Conservation (phyloP, 2,329 filamentous ascomycete genomes). For the Fusarium goolgardi region DNA sequence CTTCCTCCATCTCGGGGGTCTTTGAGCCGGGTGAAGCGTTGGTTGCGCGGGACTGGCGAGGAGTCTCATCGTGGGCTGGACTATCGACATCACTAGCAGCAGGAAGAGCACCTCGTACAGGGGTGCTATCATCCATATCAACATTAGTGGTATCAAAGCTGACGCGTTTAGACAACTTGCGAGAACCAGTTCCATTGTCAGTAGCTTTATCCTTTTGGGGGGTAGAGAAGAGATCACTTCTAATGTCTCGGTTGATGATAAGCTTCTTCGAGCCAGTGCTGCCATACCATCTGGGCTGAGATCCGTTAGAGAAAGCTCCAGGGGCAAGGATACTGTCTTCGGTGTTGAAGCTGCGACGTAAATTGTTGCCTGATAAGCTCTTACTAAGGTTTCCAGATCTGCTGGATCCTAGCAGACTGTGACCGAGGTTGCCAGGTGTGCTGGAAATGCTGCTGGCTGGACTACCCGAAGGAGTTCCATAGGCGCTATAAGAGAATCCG, state of each 20-base stretch:
- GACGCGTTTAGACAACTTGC: constrained; percentile 83
- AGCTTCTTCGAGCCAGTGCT: constrained; percentile 84
- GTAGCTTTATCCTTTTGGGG: constrained; percentile 64
- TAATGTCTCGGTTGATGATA: constrained; percentile 88
- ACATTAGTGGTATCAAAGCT: constrained; percentile 82
- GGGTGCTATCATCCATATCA: constrained; percentile 51
- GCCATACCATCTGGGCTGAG: constrained; percentile 72
- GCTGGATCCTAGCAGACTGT: constrained; percentile 74
- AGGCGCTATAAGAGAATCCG: constrained; percentile 93
- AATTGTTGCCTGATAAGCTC: constrained; percentile 87
- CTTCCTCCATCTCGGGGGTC: constrained; percentile 75
- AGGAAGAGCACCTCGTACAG: constrained; percentile 52
- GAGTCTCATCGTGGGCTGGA: constrained; percentile 53
- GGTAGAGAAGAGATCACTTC: constrained; percentile 75
- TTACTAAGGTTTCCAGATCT: constrained; percentile 80
- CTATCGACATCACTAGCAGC: constrained; percentile 49
- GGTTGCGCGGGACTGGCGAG: constrained; percentile 62
- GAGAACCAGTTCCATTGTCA: constrained; percentile 55
- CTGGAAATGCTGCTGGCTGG: constrained; percentile 72
- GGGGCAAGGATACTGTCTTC: constrained; percentile 90
- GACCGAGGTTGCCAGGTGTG: constrained; percentile 74
- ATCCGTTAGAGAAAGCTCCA: constrained; percentile 81
- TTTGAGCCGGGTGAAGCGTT: constrained; percentile 56
- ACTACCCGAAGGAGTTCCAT: constrained; percentile 81
- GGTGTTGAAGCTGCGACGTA: constrained; percentile 82